A percentile compares a stretch with the other conserved stretches of the same genome.
Conservation (phyloP, 129 eudicot species). For the Chrysanthemum lavandulifolium region DNA sequence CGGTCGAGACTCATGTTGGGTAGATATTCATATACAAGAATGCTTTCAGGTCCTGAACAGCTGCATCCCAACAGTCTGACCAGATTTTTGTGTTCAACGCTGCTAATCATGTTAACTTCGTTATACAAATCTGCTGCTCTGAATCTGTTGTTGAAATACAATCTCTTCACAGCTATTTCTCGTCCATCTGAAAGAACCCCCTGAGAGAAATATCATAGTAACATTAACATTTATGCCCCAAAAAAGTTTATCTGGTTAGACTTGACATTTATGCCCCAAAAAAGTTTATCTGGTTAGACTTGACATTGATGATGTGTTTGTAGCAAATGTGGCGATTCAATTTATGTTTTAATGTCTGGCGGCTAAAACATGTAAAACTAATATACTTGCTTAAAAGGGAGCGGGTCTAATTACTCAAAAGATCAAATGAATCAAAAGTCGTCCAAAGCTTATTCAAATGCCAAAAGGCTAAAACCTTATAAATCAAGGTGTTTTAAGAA, state of each 20-base stretch:
- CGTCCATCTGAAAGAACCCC: conserved; percentile 84
- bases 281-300: not conserved
- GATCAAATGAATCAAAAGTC: not conserved
- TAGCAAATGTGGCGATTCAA: not conserved
- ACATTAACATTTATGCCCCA: not conserved
- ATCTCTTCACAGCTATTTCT: conserved; percentile 93
- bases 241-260: not conserved
- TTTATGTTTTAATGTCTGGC: not conserved
- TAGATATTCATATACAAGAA: conserved; percentile 75
- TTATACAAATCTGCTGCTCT: conserved; percentile 89
- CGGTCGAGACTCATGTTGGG: conserved; percentile 75
- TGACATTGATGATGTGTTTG: not conserved
- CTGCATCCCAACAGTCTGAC: conserved; percentile 87
- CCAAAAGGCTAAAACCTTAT: too few species aligned
- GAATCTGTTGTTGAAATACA: conserved; percentile 73
- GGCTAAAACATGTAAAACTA: not conserved
- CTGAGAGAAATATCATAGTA: conserved; percentile 29
- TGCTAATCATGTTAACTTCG: conserved; percentile 74
- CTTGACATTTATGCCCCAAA: not conserved
- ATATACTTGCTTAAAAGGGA: not conserved
- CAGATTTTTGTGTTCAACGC: conserved; percentile 74
- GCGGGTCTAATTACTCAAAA: not conserved
- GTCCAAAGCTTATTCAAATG: not conserved
- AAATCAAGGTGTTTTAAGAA: too few species aligned
- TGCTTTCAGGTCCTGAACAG: conserved; percentile 79